Percentiles rank a stretch among this genome's conserved stretches.
Conservation (phyloP, 768 basidiomycete species). For the Agrocybe praecox region DNA sequence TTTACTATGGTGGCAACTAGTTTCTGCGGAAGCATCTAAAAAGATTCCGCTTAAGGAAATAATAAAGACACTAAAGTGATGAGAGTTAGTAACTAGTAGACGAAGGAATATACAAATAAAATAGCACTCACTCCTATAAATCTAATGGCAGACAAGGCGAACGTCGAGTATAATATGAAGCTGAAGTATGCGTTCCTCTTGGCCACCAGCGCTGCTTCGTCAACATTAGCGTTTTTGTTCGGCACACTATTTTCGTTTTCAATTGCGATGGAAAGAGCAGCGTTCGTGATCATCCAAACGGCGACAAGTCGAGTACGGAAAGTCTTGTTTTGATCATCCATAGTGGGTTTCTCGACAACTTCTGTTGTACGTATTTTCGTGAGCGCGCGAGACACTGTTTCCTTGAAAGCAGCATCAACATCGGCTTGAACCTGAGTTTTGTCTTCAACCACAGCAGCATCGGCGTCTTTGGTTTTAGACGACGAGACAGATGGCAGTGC, state of each 20-base stretch:
- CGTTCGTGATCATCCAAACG: slow-evolving; percentile 78
- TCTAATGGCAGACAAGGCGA: slow-evolving; percentile 68
- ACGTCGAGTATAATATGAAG: slow-evolving; percentile 81
- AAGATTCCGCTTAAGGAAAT: slow-evolving; percentile 82
- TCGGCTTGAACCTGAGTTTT: slow-evolving; percentile 83
- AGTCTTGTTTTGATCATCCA: slow-evolving; percentile 90
- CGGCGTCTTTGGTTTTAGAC: slow-evolving; percentile 75
- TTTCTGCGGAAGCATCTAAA: slow-evolving; percentile 82
- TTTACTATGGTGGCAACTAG: slow-evolving; percentile 34
- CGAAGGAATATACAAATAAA: neutral
- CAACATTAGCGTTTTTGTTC: slow-evolving; percentile 31
- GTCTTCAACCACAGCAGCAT: slow-evolving; percentile 83
- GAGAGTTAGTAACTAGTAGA: slow-evolving; percentile 1
- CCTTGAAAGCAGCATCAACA: slow-evolving; percentile 89
- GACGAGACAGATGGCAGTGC: slow-evolving; percentile 88
- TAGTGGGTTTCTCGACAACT: slow-evolving; percentile 72
- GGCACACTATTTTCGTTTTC: slow-evolving; percentile 72
- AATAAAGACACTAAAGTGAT: slow-evolving; percentile 66
- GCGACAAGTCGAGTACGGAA: slow-evolving; percentile 90
- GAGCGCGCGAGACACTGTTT: slow-evolving; percentile 86
- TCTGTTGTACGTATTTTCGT: slow-evolving; percentile 73
- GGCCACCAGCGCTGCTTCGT: slow-evolving; percentile 40
- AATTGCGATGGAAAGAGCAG: slow-evolving; percentile 70
- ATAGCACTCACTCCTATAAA: slow-evolving; percentile 68
- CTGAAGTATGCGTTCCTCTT: slow-evolving; percentile 68